These are phyloP conservation scores for Mortierella sp. DNA, from an alignment of 371 early-diverging fungal species.

Conservation along the genomic window DNA sequence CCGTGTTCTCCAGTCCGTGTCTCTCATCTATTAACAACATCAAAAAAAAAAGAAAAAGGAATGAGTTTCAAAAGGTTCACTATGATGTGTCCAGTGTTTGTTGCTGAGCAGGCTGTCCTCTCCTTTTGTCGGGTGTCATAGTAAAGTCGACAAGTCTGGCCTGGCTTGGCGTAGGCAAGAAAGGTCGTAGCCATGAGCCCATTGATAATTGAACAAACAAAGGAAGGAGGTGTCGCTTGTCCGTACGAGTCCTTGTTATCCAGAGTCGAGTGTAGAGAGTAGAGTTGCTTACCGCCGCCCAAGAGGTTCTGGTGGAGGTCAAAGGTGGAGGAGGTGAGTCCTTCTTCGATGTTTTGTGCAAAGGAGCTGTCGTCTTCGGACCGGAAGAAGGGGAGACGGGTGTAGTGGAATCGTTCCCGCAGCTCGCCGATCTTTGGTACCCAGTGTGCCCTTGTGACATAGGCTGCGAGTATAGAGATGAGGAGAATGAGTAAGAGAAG, in stretches of 20 bases:
- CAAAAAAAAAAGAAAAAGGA: not conserved
- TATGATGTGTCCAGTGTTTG: not conserved
- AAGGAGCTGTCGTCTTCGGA: conserved; percentile 61
- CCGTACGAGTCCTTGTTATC: not conserved
- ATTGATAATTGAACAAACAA: not conserved
- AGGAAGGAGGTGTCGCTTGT: not conserved
- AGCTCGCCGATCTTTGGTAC: conserved; percentile 41
- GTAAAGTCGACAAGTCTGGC: not conserved
- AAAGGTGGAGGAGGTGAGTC: conserved; percentile 79
- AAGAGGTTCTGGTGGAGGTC: conserved; percentile 77
- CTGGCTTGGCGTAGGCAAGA: not conserved
- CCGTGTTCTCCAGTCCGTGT: conserved; percentile 82
- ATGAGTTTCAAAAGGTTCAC: not conserved
- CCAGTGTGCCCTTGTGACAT: conserved; percentile 41
- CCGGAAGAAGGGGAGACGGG: conserved; percentile 49
- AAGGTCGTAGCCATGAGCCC: not conserved
- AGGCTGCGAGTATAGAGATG: conserved; percentile 25
- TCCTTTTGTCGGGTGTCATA: not conserved
- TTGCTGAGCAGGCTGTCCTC: not conserved
- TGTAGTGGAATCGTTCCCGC: conserved; percentile 44
- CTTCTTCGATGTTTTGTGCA: conserved; percentile 76
- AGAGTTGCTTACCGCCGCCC: conserved; percentile 59
- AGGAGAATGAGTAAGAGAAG: conserved; percentile 33
- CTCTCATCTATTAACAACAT: conserved; percentile 63
- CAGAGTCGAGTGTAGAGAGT: not conserved